Percentiles rank a stretch among this genome's conserved stretches.
Conservation (phyloP, 345 rosid species). For the Aquilaria sinensis region DNA sequence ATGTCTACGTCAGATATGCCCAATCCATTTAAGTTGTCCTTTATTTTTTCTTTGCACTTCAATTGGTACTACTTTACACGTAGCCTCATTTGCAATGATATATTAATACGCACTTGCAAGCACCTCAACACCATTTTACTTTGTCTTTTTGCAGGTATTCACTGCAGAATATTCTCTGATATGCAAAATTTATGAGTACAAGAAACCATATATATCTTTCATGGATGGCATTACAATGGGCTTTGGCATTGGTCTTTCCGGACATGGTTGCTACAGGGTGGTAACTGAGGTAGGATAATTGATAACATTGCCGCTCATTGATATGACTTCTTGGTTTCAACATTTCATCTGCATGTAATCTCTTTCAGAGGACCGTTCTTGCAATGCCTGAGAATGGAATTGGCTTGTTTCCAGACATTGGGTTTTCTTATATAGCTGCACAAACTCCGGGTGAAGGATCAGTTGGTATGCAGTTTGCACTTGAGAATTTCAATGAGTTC, state of each 20-base stretch:
- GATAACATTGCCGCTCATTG: conserved; percentile 1
- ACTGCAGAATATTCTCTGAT: conserved; percentile 77
- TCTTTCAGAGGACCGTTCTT: conserved; percentile 58
- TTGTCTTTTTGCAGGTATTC: conserved; percentile 49
- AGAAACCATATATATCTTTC: conserved; percentile 77
- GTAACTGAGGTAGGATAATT: conserved; percentile 70
- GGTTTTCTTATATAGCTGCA: conserved; percentile 89
- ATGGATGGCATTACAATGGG: conserved; percentile 99
- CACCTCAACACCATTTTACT: not conserved
- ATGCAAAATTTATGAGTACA: conserved; percentile 84
- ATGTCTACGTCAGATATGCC: too few species aligned
- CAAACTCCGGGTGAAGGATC: conserved; percentile 91
- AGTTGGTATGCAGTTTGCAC: conserved; percentile 48
- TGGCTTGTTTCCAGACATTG: conserved; percentile 97
- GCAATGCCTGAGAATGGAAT: conserved; percentile 99
- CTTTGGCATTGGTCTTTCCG: conserved; percentile 88
- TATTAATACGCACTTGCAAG: too few species aligned
- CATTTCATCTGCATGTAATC: conserved; percentile 9
- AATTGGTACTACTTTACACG: too few species aligned
- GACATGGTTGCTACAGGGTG: conserved; percentile 86
- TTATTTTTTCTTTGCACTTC: too few species aligned
- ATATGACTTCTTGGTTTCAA: conserved; percentile 7
- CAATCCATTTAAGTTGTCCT: too few species aligned
- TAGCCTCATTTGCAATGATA: too few species aligned
- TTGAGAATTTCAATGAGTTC: conserved; percentile 1